Base-by-base conservation (phyloP, 1,139 yeast genomes). In the Yamadazyma membranifaciens region DNA sequence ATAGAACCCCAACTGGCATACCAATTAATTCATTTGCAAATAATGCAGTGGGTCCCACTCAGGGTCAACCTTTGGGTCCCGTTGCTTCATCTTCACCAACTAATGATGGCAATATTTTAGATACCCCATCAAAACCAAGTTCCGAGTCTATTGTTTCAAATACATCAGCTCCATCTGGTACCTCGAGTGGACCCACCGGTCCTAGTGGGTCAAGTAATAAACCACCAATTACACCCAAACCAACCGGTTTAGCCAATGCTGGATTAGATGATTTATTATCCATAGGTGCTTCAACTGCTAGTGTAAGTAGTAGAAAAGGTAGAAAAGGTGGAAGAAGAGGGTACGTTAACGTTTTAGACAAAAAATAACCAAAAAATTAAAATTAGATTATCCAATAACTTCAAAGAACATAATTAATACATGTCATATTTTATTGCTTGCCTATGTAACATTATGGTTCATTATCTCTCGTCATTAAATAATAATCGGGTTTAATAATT, bases 331-430 rank as follows among this genome's bases (percentile, higher is more conserved):
- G 81, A 4, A 75, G 86, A 42, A 75, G 82, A 59, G 80, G 86
- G 4, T 87, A 87, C 59, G 91, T 87, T 33, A 89, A 86, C 57
- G 88, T 87, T 7, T 75, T 87, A 81, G 80, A 73, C 28, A 42
- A 47, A 35, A 41, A 46, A 22, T 39, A 34, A 36, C 3, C 24
- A 5, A 20, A 20, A 20, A 20, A 20, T 20, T 20, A 20, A 20
- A 20, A 20, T 20, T 20, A 20, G 7, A 20, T 6, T 6, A 20
- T 5, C 6, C 31, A 12, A 9, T 9, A 28, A 12, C 5, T 12
- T 13, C 5, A 13, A 31, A 32, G 26, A 15, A 22, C 5, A 20
- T 20, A 20, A 20, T 20, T 20, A 20, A 20, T 20, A 20, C 24
- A 20, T 20, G 24, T 20, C 24, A 20, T 20, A 20, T 20, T 20